Evolutionary conservation across 345 rosid species (phyloP), one percentile per base, ranked within the genome.

Genomic region (Raphanus sativus): DNA sequence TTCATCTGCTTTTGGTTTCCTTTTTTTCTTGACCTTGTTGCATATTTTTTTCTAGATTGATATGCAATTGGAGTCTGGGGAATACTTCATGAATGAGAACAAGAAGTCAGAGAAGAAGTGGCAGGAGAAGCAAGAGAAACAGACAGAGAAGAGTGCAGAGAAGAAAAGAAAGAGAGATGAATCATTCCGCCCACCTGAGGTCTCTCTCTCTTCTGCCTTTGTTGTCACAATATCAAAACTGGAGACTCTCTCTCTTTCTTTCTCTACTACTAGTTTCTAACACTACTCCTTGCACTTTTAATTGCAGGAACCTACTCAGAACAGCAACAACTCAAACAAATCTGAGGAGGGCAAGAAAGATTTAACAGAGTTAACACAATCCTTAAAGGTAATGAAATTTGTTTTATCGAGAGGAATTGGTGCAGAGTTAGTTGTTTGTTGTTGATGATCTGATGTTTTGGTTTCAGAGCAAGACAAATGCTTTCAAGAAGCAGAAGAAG

Each of bases 81-180:
- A 92, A 69, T 95, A 83, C 85, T 87, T 85, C 78, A 69, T 87
- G 80, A 90, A 86, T 38, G 89, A 86, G 30, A 67, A 86, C 55
- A 92, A 83, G 90, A 95, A 92, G 84, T 73, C 85, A 60, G 87
- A 87, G 8, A 89, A 86, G 83, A 81, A 86, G 58, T 87, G 93
- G 99, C 86, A 73, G 81, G 96, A 92, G 87, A 94, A 89, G 84
- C 95, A 80, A 72, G 90, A 82, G 83, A 89, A 90, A 82, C 98
- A 94, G 77, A 82, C 86, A 8, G 88, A 94, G 77, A 94, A 88
- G 88, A 85, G 91, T 61, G 87, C 86, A 34, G 98, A 89, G 81
- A 90, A 86, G 84, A 92, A 89, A 76, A 84, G 92, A 86, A 94
- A 86, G 83, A 79, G 96, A 86, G 97, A 88, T 24, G 92, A 83